These are phyloP conservation scores for Botrytis elliptica DNA, from an alignment of 2,329 filamentous ascomycete species.

Conservation along the genomic window DNA sequence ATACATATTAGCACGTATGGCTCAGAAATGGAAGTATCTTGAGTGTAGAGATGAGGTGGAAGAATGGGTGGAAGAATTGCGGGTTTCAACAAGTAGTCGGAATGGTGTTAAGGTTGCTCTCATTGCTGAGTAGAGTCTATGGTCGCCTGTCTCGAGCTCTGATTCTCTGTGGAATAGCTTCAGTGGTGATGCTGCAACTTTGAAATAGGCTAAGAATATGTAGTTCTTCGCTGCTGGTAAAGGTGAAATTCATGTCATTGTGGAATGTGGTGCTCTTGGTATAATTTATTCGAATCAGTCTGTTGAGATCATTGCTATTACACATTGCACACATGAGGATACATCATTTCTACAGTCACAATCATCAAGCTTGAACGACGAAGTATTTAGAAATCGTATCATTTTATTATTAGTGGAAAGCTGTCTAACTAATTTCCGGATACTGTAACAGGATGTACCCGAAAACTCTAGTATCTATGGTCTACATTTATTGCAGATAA, in stretches of 20 bases:
- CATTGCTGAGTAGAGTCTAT: background rate
- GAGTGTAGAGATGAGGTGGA: background rate
- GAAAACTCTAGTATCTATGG: background rate
- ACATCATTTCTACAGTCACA: background rate
- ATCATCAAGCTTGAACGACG: too few relatives aligned
- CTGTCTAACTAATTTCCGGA: background rate
- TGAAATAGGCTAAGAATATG: background rate
- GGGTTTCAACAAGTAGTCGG: background rate
- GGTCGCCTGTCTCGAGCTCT: background rate
- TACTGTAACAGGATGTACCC: background rate
- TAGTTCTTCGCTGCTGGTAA: background rate
- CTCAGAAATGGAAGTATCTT: background rate
- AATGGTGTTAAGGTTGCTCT: background rate
- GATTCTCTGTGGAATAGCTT: background rate
- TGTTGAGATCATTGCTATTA: background rate
- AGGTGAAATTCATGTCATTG: background rate
- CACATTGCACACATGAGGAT: accelerated
- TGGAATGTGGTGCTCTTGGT: background rate
- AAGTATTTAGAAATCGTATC: background rate
- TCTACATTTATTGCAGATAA: background rate
- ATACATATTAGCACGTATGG: background rate
- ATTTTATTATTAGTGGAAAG: background rate
- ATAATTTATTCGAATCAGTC: background rate
- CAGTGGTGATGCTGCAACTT: background rate
- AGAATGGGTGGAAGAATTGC: background rate